phyloP scores from a whole-genome alignment of 2,329 filamentous ascomycete species.

The Fusarium sp. region DNA sequence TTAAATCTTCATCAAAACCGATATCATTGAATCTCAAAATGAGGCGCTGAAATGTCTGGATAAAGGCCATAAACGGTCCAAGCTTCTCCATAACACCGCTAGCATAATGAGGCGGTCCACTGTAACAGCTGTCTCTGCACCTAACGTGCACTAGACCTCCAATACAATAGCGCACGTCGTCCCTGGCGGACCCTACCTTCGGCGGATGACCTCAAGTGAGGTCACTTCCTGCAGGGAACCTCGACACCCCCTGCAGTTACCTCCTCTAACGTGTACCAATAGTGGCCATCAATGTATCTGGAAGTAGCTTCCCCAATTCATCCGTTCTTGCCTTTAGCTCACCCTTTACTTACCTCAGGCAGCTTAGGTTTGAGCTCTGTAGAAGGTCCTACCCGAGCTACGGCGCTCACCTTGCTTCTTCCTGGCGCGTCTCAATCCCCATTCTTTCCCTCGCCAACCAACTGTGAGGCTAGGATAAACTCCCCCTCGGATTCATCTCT shows the following conservation, averaged over 20 bases:
- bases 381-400: slow-evolving; percentile 27
- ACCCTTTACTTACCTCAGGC: slow-evolving; percentile 21
- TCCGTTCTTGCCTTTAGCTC: slow-evolving; percentile 24
- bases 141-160: slow-evolving; percentile 12
- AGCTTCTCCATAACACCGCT: slow-evolving; percentile 23
- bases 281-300: neutral
- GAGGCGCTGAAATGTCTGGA: slow-evolving; percentile 24
- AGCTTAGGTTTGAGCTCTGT: slow-evolving; percentile 24
- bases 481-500: slow-evolving; percentile 35
- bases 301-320: slow-evolving; percentile 7
- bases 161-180: slow-evolving; percentile 36
- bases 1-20: neutral
- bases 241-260: neutral
- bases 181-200: slow-evolving; percentile 33
- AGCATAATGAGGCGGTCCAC: slow-evolving; percentile 15
- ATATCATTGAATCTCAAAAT: slow-evolving; percentile 12
- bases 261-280: neutral
- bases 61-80: slow-evolving; percentile 7
- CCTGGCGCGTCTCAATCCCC: slow-evolving; percentile 35
- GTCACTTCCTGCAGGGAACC: slow-evolving; percentile 16
- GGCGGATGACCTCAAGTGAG: slow-evolving; percentile 32
- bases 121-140: slow-evolving; percentile 20
- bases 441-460: slow-evolving; percentile 41
- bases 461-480: slow-evolving; percentile 31
- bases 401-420: slow-evolving; percentile 35